phyloP scores from a whole-genome alignment of 169 alveolate genomes.

The Plasmodium gallinaceum region DNA sequence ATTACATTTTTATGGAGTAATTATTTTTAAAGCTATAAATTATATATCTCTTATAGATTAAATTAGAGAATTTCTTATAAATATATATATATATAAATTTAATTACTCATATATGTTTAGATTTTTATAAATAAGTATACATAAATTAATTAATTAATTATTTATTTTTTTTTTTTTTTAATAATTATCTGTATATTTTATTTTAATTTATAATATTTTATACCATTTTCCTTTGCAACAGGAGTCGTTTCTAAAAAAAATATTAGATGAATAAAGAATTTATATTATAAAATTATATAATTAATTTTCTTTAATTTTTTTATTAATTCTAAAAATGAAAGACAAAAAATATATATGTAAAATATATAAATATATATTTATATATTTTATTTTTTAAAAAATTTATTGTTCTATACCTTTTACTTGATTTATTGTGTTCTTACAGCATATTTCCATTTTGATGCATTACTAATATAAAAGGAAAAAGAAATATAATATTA shows the following conservation, averaged over 20 bases:
- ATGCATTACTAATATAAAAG: slow-evolving; percentile 19
- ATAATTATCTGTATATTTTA: neutral
- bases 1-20: no score
- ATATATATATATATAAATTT: no score
- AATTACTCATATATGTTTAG: no score
- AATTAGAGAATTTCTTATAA: no score
- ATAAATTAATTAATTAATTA: neutral
- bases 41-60: no score
- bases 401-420: slow-evolving; percentile 28
- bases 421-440: slow-evolving; percentile 47
- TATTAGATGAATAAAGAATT: neutral
- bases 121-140: neutral
- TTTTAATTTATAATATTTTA: neutral
- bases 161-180: neutral
- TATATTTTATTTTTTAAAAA: neutral
- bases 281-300: no score
- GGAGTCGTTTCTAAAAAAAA: neutral
- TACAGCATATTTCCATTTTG: slow-evolving; percentile 69
- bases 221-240: neutral
- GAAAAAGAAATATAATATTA: neutral
- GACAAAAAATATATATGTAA: neutral
- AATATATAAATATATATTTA: neutral
- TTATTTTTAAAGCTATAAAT: no score
- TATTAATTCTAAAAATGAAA: no score
- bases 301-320: no score